Base-by-base conservation (phyloP, 2,329 filamentous ascomycete species). In the Chaetomiaceae sp. region DNA sequence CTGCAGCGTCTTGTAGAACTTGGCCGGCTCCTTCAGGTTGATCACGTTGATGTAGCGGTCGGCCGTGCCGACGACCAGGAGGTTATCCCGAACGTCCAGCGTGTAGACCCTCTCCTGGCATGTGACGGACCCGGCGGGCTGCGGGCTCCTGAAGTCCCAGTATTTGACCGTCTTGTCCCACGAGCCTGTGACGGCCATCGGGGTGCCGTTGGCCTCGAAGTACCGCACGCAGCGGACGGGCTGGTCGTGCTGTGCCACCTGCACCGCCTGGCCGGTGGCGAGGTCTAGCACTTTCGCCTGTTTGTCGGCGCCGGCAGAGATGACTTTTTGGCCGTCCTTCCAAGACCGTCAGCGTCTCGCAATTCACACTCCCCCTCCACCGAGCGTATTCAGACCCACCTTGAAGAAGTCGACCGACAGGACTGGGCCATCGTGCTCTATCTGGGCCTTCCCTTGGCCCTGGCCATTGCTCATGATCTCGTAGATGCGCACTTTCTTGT, bases 401-500 rank as follows among this genome's bases (percentile, higher is more conserved):
- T 86, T 89, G 70, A 89, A 90, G 81, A 92, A 97, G 66, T 90
- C 87, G 59, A 86, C 86, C 67, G 83, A 87, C 56, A 99, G 74
- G 3, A 95, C 91, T 3, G 91, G 90, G 40, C 80, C 89, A 60
- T 90, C 86, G 71, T 95, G 89, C 62, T 95, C 87, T 66, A 94
- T 95, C 54, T 86, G 75, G 58, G 90, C 90, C 66, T 91, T 92
- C 45, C 90, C 90, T 67, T 90, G 83, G 65, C 87, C 92, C 67
- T 87, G 81, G 38, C 90, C 90, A 61, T 83, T 83, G 52, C 73
- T 73, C 60, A 86, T 83, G 67, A 97, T 90, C 71, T 97, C 90
- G 74, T 97, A 99, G 67, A 99, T 92, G 66, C 91, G 87, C 58
- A 97, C 90, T 70, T 96, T 95, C 76, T 95, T 95, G 73, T 99